These are phyloP conservation scores for Metschnikowia rubicola DNA, from an alignment of 805 yeast genomes.

Conservation along the genomic window DNA sequence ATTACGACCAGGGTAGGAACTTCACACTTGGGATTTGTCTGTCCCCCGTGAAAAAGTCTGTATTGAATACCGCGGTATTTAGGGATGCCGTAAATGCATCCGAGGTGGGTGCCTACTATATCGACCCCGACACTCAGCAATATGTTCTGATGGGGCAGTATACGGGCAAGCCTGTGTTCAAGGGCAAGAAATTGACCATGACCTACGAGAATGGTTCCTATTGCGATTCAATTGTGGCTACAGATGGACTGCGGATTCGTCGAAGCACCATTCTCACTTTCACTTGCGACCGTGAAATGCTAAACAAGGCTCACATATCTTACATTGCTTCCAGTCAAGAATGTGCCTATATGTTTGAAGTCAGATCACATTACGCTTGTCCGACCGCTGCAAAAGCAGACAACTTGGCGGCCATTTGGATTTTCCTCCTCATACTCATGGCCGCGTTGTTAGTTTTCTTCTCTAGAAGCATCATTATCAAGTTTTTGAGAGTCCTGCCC, in stretches of 20 bases:
- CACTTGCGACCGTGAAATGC: conserved; percentile 74
- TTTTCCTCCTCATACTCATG: conserved; percentile 51
- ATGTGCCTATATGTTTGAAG: conserved; percentile 82
- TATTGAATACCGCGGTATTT: conserved; percentile 29
- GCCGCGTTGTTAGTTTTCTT: conserved; percentile 41
- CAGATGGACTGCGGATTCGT: conserved; percentile 44
- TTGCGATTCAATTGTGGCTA: conserved; percentile 43
- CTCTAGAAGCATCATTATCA: conserved; percentile 37
- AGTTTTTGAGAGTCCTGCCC: conserved; percentile 10
- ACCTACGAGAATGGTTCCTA: conserved; percentile 68
- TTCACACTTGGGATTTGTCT: conserved; percentile 75
- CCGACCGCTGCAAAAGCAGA: conserved; percentile 49
- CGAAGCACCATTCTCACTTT: conserved; percentile 68
- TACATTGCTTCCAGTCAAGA: conserved; percentile 71
- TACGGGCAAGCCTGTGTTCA: conserved; percentile 56
- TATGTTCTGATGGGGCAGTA: conserved; percentile 59
- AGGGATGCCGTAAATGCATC: conserved; percentile 42
- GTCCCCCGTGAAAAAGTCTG: conserved; percentile 37
- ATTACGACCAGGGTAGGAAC: conserved; percentile 66
- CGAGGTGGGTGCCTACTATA: conserved; percentile 56
- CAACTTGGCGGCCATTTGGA: conserved; percentile 37
- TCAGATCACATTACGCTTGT: conserved; percentile 81
- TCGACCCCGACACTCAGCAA: conserved; percentile 38
- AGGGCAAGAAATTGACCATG: conserved; percentile 68
- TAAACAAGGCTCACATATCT: conserved; percentile 59